phyloP scores from a whole-genome alignment of 202 grass and related monocot species.

The Panicum hallii region DNA sequence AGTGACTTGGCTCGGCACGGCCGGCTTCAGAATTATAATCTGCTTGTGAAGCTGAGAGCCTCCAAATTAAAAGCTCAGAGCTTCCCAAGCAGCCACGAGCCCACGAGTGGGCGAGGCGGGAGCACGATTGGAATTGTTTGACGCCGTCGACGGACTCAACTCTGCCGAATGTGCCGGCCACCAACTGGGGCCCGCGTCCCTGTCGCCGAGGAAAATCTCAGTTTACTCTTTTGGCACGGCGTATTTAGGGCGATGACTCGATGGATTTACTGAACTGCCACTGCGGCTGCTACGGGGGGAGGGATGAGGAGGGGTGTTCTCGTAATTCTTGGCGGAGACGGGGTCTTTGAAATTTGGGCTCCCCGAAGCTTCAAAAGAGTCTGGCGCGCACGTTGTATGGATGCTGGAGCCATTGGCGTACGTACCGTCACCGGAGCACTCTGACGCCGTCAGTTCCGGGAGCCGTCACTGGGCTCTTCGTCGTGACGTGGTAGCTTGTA shows the following conservation, averaged over 20 bases:
- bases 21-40: neutral
- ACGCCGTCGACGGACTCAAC: conserved; percentile 18
- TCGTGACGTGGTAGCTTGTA: neutral
- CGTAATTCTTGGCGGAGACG: neutral
- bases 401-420: neutral
- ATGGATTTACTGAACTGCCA: conserved; percentile 9
- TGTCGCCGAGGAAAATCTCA: neutral
- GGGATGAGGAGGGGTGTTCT: neutral
- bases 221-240: neutral
- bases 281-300: neutral
- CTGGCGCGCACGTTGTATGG: conserved; percentile 27
- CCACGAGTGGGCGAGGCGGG: conserved; percentile 25
- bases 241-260: too few species aligned
- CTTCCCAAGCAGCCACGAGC: neutral
- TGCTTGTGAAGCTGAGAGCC: too few species aligned
- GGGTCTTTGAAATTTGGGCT: too few species aligned
- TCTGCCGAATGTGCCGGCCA: conserved; percentile 46
- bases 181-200: neutral
- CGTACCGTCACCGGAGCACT: neutral
- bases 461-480: neutral
- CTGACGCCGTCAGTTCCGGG: neutral
- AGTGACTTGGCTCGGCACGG: conserved; percentile 8
- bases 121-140: conserved; percentile 36
- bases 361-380: neutral
- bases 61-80: neutral